Conservation (phyloP, 1,284 basidiomycete species). For the Leccinum olivaceoglutinosum region DNA sequence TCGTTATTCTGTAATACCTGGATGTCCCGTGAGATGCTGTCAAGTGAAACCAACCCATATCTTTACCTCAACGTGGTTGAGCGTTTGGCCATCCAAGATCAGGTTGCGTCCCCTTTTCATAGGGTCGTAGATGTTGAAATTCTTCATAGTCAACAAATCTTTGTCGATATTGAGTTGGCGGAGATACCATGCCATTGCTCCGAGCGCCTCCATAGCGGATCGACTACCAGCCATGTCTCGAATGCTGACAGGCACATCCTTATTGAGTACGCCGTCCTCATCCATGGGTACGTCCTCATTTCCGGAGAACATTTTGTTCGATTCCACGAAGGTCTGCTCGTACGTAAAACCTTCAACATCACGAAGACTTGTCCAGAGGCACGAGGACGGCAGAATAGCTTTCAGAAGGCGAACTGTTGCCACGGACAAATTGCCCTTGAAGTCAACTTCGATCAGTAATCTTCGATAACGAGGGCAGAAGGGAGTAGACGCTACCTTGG, state of each 20-base stretch:
- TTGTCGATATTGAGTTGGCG: constrained; percentile 91
- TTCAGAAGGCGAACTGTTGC: constrained; percentile 79
- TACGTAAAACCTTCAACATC: constrained; percentile 77
- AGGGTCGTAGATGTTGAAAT: constrained; percentile 88
- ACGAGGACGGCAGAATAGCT: constrained; percentile 69
- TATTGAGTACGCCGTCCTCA: constrained; percentile 37
- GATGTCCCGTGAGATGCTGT: constrained; percentile 12
- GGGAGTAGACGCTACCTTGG: constrained; percentile 58
- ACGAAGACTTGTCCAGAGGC: constrained; percentile 84
- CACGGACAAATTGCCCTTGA: constrained; percentile 78
- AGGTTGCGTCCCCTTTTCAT: constrained; percentile 83
- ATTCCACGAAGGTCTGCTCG: constrained; percentile 65
- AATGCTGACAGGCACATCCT: constrained; percentile 69
- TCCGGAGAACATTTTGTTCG: constrained; percentile 65
- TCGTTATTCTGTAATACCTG: constrained; percentile 87
- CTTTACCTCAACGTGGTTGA: constrained; percentile 85
- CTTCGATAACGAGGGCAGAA: not conserved
- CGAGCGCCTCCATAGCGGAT: constrained; percentile 77
- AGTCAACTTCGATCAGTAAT: constrained; percentile 4
- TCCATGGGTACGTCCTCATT: constrained; percentile 43
- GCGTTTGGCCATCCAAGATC: constrained; percentile 86
- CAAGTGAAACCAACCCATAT: not conserved
- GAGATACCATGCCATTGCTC: constrained; percentile 92
- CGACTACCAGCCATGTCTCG: constrained; percentile 62
- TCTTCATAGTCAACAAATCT: constrained; percentile 87